Evolutionary conservation across 306 rosid species (phyloP), one percentile per base, ranked within the genome.

Genomic region (Oemleria cerasiformis): DNA sequence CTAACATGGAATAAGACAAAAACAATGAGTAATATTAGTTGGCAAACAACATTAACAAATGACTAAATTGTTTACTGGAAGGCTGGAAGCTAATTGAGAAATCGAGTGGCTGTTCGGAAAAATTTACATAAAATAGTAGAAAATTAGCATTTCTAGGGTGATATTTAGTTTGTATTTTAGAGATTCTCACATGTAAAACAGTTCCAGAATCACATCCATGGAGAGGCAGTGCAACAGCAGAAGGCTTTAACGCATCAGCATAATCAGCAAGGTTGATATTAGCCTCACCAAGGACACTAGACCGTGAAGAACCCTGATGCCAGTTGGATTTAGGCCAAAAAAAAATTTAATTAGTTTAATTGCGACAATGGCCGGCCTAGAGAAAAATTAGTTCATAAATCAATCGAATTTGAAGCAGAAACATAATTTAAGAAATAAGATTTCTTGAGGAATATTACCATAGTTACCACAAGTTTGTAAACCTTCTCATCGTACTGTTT

Each of bases 251-350:
- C 43, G 99, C 99, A 77, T 95, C 96, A 53, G 88, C 96, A 78
- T 86, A 91, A 83, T 95, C 93, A 81, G 96, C 92, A 71, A 95
- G 91, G 80, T 95, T 84, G 85, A 95, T 86, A 70, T 67, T 80
- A 73, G 88, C 85, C 84, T 95, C 99, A 1, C 99, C 99, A 69
- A 95, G 99, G 74, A 91, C 88, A 85, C 93, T 89, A 76, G 99
- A 89, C 71, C 97, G 84, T 36, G 99, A 88, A 44, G 99, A 89
- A 75, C 99, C 99, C 99, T 95, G 72, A 72, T 73, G 62, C 62
- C 75, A 20, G 77, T 65, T 51, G 70, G 75, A 79, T 77, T 71
- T 66, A 77, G 70, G 77, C 68, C 74, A 79, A 79, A 81, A 57
- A 75, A 36, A 63, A 67, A 58, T 80, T 82, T 71, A 77, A 77